These are phyloP conservation scores for Syzygium aqueum DNA, from an alignment of 345 rosid genomes.

Conservation along the genomic window DNA sequence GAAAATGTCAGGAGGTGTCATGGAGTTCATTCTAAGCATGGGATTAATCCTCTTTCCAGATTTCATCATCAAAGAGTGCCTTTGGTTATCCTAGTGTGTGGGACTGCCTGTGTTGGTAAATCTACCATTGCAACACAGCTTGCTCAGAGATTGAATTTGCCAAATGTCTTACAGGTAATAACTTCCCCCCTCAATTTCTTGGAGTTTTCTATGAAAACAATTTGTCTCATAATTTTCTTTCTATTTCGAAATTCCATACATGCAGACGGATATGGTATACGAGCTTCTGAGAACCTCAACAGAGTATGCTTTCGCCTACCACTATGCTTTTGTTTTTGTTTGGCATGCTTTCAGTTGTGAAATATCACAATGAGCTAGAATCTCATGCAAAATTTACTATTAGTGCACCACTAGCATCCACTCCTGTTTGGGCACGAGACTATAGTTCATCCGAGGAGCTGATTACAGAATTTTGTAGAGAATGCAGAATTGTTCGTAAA, in stretches of 20 bases:
- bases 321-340: not conserved
- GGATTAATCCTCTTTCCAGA: conserved; percentile 26
- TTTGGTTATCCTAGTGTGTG: conserved; percentile 94
- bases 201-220: not conserved
- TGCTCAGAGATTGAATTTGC: conserved; percentile 95
- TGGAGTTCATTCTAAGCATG: not conserved
- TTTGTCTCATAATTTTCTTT: not conserved
- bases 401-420: conserved; percentile 90
- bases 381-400: not conserved
- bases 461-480: conserved; percentile 89
- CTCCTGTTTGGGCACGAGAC: conserved; percentile 91
- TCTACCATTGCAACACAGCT: conserved; percentile 98
- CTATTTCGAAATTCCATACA: not conserved
- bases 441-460: conserved; percentile 83
- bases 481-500: conserved; percentile 96
- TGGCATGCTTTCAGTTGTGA: not conserved
- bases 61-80: conserved; percentile 99
- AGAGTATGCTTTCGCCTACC: conserved; percentile 6
- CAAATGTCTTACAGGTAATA: conserved; percentile 87
- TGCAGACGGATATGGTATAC: conserved; percentile 12
- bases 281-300: conserved; percentile 15
- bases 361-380: not conserved
- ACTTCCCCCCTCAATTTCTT: not conserved
- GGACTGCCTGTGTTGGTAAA: conserved; percentile 98
- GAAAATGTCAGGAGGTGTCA: not conserved